Conservation (phyloP, 257 asterid genomes). For the Ehretia macrophylla region DNA sequence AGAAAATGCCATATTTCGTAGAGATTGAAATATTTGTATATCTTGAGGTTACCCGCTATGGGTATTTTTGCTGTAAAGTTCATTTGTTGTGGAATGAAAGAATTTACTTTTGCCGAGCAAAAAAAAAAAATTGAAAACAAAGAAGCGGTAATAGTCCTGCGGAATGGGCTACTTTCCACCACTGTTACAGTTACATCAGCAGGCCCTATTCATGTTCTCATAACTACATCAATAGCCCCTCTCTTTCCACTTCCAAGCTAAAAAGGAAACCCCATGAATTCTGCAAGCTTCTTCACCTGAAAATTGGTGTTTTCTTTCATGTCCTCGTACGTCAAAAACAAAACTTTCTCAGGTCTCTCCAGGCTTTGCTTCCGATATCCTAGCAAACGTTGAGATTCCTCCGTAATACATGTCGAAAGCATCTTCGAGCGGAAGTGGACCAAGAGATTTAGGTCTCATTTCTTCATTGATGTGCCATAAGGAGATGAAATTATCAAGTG, state of each 20-base stretch:
- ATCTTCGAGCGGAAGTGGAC: slow-evolving; percentile 9
- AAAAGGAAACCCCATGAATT: slow-evolving; percentile 48
- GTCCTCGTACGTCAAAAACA: slow-evolving; percentile 53
- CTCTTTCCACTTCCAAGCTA: slow-evolving; percentile 30
- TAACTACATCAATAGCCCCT: slow-evolving; percentile 20
- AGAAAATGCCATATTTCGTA: too few species aligned
- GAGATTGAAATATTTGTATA: too few species aligned
- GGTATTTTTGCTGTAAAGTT: too few species aligned
- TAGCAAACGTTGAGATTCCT: slow-evolving; percentile 36
- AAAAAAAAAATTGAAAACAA: too few species aligned
- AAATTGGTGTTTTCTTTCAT: slow-evolving; percentile 24
- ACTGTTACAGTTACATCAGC: too few species aligned
- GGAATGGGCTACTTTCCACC: too few species aligned
- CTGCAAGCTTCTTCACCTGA: slow-evolving; percentile 31
- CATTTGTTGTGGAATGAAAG: too few species aligned
- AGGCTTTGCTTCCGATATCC: slow-evolving; percentile 44
- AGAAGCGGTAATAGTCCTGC: too few species aligned
- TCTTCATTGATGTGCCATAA: slow-evolving; percentile 28
- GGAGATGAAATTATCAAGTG: slow-evolving; percentile 42
- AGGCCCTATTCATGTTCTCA: slow-evolving; percentile 24
- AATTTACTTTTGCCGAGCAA: too few species aligned
- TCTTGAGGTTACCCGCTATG: too few species aligned
- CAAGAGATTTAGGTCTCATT: slow-evolving; percentile 3
- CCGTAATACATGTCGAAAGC: slow-evolving; percentile 16
- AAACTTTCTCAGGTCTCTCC: slow-evolving; percentile 27